Evolutionary conservation across 768 basidiomycete species (phyloP).

Genomic region (Russula emetica): DNA sequence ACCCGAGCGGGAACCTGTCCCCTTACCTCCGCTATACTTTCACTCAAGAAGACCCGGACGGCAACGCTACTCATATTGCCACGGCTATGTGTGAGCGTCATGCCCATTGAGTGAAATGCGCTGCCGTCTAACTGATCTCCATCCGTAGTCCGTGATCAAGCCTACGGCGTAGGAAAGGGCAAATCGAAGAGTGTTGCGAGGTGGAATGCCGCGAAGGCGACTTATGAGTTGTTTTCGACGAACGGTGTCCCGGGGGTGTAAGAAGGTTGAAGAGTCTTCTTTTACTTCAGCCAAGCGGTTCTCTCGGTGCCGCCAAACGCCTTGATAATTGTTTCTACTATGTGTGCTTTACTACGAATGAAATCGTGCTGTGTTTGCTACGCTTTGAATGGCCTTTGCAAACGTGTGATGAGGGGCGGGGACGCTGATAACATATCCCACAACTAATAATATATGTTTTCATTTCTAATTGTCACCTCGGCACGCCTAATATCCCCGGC

Average conservation of each 20-base stretch:
- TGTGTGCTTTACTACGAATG: neutral
- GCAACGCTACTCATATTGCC: neutral
- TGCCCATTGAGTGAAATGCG: neutral
- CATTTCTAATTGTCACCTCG: neutral
- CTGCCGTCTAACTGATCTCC: neutral
- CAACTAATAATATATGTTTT: neutral
- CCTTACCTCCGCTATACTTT: neutral
- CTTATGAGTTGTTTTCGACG: neutral
- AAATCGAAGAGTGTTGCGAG: neutral
- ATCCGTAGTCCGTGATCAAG: neutral
- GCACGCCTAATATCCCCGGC: too few relatives aligned
- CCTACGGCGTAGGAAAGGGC: conserved; percentile 2
- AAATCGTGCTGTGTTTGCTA: too few relatives aligned
- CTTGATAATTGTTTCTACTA: neutral
- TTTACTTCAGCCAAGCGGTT: neutral
- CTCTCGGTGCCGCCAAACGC: neutral
- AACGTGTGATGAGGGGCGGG: neutral
- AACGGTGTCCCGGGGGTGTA: neutral
- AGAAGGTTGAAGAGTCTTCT: neutral
- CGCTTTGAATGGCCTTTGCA: neutral
- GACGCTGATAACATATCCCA: neutral
- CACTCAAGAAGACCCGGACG: neutral
- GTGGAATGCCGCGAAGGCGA: neutral
- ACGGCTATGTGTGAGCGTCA: neutral
- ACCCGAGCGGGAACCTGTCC: neutral